A percentile compares a stretch with the other conserved stretches of the same genome.
Evolutionary conservation across 1,284 basidiomycete genomes (phyloP).

Genomic region (Leccinum ponderosum): DNA sequence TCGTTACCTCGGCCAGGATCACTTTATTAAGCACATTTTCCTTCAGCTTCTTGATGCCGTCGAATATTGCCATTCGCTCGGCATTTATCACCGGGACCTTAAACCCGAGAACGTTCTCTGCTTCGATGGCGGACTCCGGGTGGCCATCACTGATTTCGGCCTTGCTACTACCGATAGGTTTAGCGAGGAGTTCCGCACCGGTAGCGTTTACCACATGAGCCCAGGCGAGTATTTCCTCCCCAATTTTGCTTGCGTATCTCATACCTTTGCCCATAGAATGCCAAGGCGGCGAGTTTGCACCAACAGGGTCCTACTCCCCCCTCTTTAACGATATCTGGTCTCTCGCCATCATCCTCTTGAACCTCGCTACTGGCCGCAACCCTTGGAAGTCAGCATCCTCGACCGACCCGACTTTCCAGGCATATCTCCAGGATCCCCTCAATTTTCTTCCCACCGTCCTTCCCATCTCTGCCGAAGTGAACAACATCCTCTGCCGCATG

Average conservation of each 20-base stretch:
- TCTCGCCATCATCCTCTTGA: constrained; percentile 93
- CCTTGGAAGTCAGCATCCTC: constrained; percentile 97
- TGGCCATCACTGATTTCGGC: constrained; percentile 96
- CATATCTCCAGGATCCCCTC: constrained; percentile 64
- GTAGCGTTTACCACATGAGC: constrained; percentile 96
- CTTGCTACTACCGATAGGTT: constrained; percentile 89
- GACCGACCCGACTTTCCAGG: constrained; percentile 74
- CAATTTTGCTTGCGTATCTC: constrained; percentile 9
- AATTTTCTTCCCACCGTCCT: constrained; percentile 73
- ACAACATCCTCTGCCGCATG: constrained; percentile 66
- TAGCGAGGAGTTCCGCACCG: constrained; percentile 93
- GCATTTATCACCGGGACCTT: constrained; percentile 96
- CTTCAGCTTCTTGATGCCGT: constrained; percentile 94
- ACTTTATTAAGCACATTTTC: constrained; percentile 85
- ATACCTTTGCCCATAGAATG: constrained; percentile 61
- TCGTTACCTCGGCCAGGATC: constrained; percentile 76
- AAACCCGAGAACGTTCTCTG: constrained; percentile 99
- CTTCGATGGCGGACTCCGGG: constrained; percentile 74
- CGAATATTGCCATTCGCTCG: constrained; percentile 83
- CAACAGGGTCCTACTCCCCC: constrained; percentile 78
- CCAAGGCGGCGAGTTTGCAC: constrained; percentile 81
- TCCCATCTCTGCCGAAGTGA: constrained; percentile 71
- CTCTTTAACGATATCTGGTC: constrained; percentile 97
- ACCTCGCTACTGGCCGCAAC: constrained; percentile 93
- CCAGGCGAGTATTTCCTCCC: constrained; percentile 61